phyloP scores from a whole-genome alignment of 2,329 filamentous ascomycete genomes.

The Nemania sp. region DNA sequence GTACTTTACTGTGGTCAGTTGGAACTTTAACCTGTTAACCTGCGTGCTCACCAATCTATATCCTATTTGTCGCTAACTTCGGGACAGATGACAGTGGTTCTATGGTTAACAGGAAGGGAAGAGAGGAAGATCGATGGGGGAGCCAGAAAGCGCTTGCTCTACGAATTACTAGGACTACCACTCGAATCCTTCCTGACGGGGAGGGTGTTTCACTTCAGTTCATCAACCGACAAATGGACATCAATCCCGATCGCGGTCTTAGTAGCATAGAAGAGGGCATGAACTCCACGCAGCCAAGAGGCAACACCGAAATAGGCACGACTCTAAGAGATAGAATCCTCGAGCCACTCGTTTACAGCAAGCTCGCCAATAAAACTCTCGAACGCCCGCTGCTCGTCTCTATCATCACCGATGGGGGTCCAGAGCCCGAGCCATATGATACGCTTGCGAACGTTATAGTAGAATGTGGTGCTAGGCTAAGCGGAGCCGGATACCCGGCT shows the following conservation, averaged over 20 bases:
- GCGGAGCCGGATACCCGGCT: constrained; percentile 7
- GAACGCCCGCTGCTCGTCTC: constrained; percentile 25
- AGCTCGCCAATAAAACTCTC: neutral
- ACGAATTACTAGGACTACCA: constrained; percentile 24
- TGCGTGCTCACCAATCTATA: too few relatives aligned
- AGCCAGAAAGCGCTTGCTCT: constrained; percentile 17
- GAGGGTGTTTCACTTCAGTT: constrained; percentile 27
- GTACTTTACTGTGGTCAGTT: too few relatives aligned
- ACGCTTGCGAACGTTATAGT: constrained; percentile 14
- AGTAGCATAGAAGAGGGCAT: neutral
- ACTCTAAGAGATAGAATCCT: constrained; percentile 23
- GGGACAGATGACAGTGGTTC: constrained; percentile 27
- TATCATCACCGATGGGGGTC: constrained; percentile 25
- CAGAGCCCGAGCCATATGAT: neutral
- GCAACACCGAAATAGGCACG: constrained; percentile 21
- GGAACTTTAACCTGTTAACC: too few relatives aligned
- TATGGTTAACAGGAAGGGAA: constrained; percentile 3
- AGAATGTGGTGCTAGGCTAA: constrained; percentile 21
- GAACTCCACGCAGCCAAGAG: neutral
- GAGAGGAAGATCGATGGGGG: constrained; percentile 19
- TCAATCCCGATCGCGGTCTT: constrained; percentile 12
- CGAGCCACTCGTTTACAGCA: constrained; percentile 23
- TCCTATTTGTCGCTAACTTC: too few relatives aligned
- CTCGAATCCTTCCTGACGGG: constrained; percentile 22
- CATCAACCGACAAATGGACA: constrained; percentile 23